Evolutionary conservation across 306 rosid genomes (phyloP), one percentile per base, ranked within the genome.

Genomic region (Vigna hirtella): DNA sequence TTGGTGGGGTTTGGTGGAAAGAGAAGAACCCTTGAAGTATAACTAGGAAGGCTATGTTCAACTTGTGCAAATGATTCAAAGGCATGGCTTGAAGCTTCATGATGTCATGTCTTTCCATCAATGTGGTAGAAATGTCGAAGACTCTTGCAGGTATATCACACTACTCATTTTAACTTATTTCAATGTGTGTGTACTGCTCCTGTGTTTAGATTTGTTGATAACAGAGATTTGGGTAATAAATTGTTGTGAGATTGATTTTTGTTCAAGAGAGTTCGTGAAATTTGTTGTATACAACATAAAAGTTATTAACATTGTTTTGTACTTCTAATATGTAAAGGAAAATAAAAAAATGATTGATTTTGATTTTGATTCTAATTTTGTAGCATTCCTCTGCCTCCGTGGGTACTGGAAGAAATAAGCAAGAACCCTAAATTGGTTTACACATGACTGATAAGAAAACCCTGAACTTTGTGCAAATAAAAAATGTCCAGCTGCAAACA

Each of bases 1-100:
- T 74, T 94, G 98, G 98, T 94, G 98, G 98, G 98, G 98, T 55
- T 79, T 94, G 85, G 98, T 94, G 51, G 97, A 94, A 82, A 89
- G 81, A 83, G 97, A 90, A 6, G 98, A 97, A 0, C 97, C 97
- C 65, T 70, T 77, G 20, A 83, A 79, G 43, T 94, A 94, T 72
- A 86, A 94, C 26, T 94, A 97, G 97, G 95, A 92, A 57, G 95
- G 85, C 24, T 94, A 94, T 81, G 89, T 78, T 30, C 95, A 94
- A 79, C 94, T 94, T 70, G 91, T 92, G 26, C 83, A 85, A 12
- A 85, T 94, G 97, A 93, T 89, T 2, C 89, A 92, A 8, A 90
- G 76, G 52, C 97, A 92, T 79, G 98, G 97, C 71, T 83, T 92
- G 87, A 94, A 94, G 86, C 88, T 94, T 55, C 98, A 94, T 76